Evolutionary conservation across 495 filamentous ascomycete species (phyloP), one percentile per base, ranked within the genome.

Genomic region (Haplographium delicatum): DNA sequence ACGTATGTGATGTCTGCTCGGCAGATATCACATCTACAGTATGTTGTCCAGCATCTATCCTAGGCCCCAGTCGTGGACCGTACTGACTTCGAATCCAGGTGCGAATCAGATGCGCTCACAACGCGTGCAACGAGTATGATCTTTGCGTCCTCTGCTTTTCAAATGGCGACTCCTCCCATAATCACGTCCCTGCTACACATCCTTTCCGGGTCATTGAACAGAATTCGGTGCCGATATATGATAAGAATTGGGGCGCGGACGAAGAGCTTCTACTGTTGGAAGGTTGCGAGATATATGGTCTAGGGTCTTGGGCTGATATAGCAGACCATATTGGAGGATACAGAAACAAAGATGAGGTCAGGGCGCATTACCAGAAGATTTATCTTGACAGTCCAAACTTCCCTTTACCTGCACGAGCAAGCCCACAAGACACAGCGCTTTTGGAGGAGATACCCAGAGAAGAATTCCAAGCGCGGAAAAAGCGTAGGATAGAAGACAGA

Each of bases 271-370:
- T 96, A 7, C 72, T 99, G 33, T 70, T 99, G 19, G 94, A 99
- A 67, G 93, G 93, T 13, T 88, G 89, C n/a, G 94, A 99, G 65
- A 95, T 87, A 50, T 99, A 99, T 63, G 93, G 93, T 0, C 72
- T 99, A 39, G 93, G 93, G 5, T 96, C 90, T 4, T 99, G 93
- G 93, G 89, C 89, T 18, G 93, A 99, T 62, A 91, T 99, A 45
- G 91, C 93, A 27, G 91, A 99, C 61, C 93, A 99, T 64, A 96
- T 99, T 50, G 93, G 93, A 13, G 93, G 93, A 15, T 96, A 85
- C 58, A 83, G 93, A 37, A 82, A 79, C 50, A 99, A 95, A 64
- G 91, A 96, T 53, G 93, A 99, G 62, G 94, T 97, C 16, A 76
- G 87, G 25, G 84, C 95, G 49, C 93, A 99, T 58, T 99, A 97